These are phyloP conservation scores for Penicillium lividum DNA, from an alignment of 495 filamentous ascomycete species.

Conservation along the genomic window DNA sequence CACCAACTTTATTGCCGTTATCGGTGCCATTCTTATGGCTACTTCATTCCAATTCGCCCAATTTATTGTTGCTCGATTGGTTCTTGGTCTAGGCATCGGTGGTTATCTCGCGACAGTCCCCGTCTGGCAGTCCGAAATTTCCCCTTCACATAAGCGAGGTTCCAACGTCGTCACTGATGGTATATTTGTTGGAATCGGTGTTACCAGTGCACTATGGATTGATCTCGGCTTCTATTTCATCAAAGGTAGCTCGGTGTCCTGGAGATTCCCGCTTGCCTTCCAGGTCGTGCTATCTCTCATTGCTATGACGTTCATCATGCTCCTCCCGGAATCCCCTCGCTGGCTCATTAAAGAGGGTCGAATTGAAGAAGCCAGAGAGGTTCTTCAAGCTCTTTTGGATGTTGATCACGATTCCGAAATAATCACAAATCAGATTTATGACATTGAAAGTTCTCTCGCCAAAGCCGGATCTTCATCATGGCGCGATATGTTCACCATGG, in stretches of 20 bases:
- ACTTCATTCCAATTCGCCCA: constrained; percentile 36
- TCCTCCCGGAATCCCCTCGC: constrained; percentile 60
- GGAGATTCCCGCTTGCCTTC: constrained; percentile 67
- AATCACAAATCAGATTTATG: constrained; percentile 34
- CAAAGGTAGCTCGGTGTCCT: constrained; percentile 52
- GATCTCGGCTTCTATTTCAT: constrained; percentile 59
- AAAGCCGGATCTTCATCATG: constrained; percentile 30
- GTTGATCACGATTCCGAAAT: constrained; percentile 24
- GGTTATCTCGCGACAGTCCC: constrained; percentile 65
- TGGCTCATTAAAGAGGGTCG: constrained; percentile 59
- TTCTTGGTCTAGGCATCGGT: constrained; percentile 64
- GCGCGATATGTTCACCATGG: constrained; percentile 37
- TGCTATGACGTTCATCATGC: constrained; percentile 49
- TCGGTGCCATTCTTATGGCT: constrained; percentile 47
- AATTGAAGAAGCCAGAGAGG: constrained; percentile 52
- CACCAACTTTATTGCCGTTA: constrained; percentile 31
- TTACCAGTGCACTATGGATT: constrained; percentile 68
- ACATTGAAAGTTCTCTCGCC: constrained; percentile 44
- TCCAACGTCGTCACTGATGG: constrained; percentile 68
- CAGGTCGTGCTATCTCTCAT: constrained; percentile 58
- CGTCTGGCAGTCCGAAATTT: constrained; percentile 65
- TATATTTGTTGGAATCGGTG: constrained; percentile 63
- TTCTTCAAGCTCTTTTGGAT: constrained; percentile 46
- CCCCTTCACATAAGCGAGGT: constrained; percentile 59
- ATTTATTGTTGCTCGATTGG: constrained; percentile 50